Base-by-base conservation (phyloP, 1,284 basidiomycete species). In the Moesziomyces sp. region DNA sequence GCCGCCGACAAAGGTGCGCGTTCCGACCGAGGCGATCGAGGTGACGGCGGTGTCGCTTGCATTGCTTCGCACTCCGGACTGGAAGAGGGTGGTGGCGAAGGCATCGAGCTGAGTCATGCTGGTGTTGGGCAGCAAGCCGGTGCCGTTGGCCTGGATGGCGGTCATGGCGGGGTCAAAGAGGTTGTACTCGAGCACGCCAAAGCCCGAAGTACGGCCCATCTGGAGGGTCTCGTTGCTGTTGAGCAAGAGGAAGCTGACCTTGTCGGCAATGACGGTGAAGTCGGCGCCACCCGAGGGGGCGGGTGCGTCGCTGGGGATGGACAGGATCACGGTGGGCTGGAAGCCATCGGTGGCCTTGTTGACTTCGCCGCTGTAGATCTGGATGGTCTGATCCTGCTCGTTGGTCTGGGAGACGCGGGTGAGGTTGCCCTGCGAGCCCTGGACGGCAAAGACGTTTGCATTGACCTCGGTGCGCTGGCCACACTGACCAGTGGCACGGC, bases 311-410 rank as follows among this genome's bases (percentile, higher is more conserved):
- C 55, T 24, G 2, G 78, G 77, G 46, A 81, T 76, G 19, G 77
- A 76, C 21, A 81, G 59, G 34, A 72, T 53, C 19, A 81, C 70
- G 7, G 65, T 70, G 16, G 79, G 76, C 51, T 61, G 54, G 57
- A 78, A 81, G 45, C 57, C 52, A 24, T 50, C 26, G 16, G 45
- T 66, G 10, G 66, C 63, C 47, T 71, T 91, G 28, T 92, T 87
- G 43, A 97, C 88, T 13, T 91, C 89, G 16, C 95, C 95, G 58
- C 87, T 89, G 85, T 96, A 99, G 57, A 99, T 87, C 13, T 88
- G 85, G 3, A 88, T 85, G 9, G 86, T 84, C 13, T 86, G 86
- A 81, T 97, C 93, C 2, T 88, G 85, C 14, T 87, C 83, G 62
- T 92, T 92, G 74, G 88, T 88, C 82, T 98, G 92, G 2, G 90